phyloP scores from a whole-genome alignment of 306 rosid genomes.

The Dryas drummondii region DNA sequence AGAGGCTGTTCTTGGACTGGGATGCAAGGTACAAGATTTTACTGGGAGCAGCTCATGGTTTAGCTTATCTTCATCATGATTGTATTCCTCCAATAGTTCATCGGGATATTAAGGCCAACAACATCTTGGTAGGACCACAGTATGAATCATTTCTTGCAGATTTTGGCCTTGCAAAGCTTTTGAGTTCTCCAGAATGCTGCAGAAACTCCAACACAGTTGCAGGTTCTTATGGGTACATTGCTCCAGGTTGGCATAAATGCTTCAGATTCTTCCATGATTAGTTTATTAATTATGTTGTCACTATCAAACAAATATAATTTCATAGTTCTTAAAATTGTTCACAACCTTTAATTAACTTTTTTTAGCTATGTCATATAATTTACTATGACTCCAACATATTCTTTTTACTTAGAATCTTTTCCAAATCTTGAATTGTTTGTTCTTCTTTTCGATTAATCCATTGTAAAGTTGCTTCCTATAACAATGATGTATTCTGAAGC shows the following conservation, averaged over 20 bases:
- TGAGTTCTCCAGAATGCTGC: conserved; percentile 59
- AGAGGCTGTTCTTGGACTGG: conserved; percentile 88
- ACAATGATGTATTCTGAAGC: too few relatives aligned
- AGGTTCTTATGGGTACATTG: conserved; percentile 94
- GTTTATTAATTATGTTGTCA: background rate
- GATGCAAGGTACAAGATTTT: conserved; percentile 85
- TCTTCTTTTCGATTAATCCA: background rate
- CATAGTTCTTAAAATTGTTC: background rate
- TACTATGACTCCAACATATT: background rate
- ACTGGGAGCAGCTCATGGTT: conserved; percentile 85
- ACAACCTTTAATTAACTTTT: too few relatives aligned
- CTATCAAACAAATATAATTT: background rate
- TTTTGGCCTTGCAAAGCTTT: conserved; percentile 83
- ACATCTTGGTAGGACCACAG: conserved; percentile 84
- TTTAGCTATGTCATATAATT: background rate
- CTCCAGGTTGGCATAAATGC: conserved; percentile 68
- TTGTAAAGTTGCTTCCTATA: too few relatives aligned
- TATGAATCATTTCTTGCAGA: conserved; percentile 86
- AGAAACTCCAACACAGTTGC: conserved; percentile 66
- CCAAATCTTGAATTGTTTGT: too few relatives aligned
- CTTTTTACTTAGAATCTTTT: background rate
- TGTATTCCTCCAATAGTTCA: conserved; percentile 88
- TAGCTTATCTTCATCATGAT: conserved; percentile 95
- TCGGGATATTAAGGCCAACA: conserved; percentile 82
- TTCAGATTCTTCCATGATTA: background rate